Evolutionary conservation across 2,329 filamentous ascomycete genomes (phyloP).

Genomic region (Byssoonygena ceratinophila): DNA sequence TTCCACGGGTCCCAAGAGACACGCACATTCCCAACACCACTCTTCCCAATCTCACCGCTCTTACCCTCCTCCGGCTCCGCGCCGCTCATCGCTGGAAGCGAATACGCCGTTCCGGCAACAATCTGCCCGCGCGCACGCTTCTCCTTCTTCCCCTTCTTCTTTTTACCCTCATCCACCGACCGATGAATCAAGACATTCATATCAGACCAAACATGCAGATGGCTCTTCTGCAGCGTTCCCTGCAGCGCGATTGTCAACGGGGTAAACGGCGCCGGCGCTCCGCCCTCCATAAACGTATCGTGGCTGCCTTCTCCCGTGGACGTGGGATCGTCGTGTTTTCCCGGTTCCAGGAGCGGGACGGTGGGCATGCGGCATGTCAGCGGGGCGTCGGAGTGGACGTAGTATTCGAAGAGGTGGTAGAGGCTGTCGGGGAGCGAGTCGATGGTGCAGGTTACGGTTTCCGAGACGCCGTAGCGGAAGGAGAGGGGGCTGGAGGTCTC

Average conservation of each 20-base stretch:
- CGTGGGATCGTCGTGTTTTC: slow-evolving; percentile 2
- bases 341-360: slow-evolving; percentile 37
- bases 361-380: slow-evolving; percentile 81
- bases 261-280: slow-evolving; percentile 50
- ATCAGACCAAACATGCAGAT: slow-evolving; percentile 80
- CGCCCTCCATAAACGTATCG: slow-evolving; percentile 20
- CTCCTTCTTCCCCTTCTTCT: slow-evolving; percentile 42
- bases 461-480: slow-evolving; percentile 65
- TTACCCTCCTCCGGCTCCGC: slow-evolving; percentile 12
- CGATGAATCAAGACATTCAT: slow-evolving; percentile 78
- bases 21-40: slow-evolving; percentile 31
- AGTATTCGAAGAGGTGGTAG: slow-evolving; percentile 61
- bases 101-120: slow-evolving; percentile 80
- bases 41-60: slow-evolving; percentile 30
- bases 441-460: slow-evolving; percentile 51
- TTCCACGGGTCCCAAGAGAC: slow-evolving; percentile 38
- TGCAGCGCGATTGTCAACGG: slow-evolving; percentile 81
- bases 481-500: slow-evolving; percentile 75
- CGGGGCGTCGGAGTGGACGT: slow-evolving; percentile 92
- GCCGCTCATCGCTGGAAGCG: slow-evolving; percentile 55
- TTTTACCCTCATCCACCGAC: slow-evolving; percentile 33
- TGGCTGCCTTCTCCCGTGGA: slow-evolving; percentile 20
- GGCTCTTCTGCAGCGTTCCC: slow-evolving; percentile 76
- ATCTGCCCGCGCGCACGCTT: slow-evolving; percentile 59
- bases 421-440: slow-evolving; percentile 43